These are phyloP conservation scores for Actinidia polygama DNA, from an alignment of 179 eudicot species.

Conservation along the genomic window DNA sequence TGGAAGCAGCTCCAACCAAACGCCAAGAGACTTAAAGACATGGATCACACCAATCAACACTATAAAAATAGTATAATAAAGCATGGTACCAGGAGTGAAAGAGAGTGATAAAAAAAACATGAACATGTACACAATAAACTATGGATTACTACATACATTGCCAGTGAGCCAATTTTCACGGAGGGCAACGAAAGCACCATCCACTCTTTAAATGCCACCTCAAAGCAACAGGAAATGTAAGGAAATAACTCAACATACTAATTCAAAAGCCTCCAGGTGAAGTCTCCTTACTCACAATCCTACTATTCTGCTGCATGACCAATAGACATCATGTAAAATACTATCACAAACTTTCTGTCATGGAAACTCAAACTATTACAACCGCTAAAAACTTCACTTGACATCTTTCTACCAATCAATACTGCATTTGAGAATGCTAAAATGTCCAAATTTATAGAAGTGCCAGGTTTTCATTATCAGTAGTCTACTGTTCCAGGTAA, in stretches of 20 bases:
- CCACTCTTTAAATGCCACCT: conserved; percentile 19
- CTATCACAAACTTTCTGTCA: background rate
- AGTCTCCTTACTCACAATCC: background rate
- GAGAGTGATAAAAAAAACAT: background rate
- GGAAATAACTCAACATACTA: background rate
- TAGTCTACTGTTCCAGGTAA: background rate
- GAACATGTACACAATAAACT: background rate
- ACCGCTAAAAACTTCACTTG: background rate
- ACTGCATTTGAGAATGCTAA: background rate
- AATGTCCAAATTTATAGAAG: background rate
- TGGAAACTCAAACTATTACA: background rate
- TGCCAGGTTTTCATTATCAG: background rate
- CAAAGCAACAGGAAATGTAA: conserved; percentile 9
- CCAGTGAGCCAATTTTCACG: background rate
- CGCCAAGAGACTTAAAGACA: background rate
- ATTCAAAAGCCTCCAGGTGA: background rate
- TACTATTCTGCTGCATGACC: background rate
- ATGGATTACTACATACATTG: background rate
- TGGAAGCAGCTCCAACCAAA: background rate
- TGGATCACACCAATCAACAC: background rate
- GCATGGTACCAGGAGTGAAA: background rate
- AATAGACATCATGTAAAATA: background rate
- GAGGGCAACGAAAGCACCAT: conserved; percentile 13
- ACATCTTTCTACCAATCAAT: background rate
- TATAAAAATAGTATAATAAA: background rate